A percentile compares a stretch with the other conserved stretches of the same genome.
Evolutionary conservation across 139 green algal genomes (phyloP).

Genomic region (Astrephomene gubernaculifera): DNA sequence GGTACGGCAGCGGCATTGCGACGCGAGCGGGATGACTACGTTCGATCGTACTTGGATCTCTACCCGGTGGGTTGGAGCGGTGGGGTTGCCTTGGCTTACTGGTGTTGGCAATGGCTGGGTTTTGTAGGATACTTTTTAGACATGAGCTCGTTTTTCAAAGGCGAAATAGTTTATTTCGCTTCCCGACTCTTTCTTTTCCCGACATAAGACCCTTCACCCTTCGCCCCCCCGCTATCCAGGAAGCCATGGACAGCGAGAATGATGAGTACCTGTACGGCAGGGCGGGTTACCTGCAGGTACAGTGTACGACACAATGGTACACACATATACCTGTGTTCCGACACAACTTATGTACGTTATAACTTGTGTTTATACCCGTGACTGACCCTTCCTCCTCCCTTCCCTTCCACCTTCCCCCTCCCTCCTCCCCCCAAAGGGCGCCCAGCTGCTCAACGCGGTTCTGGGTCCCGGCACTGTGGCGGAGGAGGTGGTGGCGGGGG

Average conservation of each 20-base stretch:
- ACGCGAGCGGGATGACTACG: slow-evolving; percentile 22
- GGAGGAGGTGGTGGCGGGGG: slow-evolving; percentile 10
- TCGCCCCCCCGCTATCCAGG: background rate
- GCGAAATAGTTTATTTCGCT: too few relatives aligned
- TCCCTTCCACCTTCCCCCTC: background rate
- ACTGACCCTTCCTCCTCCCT: too few relatives aligned
- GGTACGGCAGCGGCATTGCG: background rate
- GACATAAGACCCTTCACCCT: too few relatives aligned
- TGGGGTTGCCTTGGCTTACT: too few relatives aligned
- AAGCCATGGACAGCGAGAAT: slow-evolving; percentile 37
- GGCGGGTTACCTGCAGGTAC: slow-evolving; percentile 41
- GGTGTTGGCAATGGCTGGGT: too few relatives aligned
- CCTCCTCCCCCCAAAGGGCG: slow-evolving; percentile 6
- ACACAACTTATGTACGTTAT: too few relatives aligned
- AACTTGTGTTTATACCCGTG: too few relatives aligned
- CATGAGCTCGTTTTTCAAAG: too few relatives aligned
- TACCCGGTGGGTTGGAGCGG: background rate
- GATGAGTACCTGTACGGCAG: slow-evolving; percentile 41
- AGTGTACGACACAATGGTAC: too few relatives aligned
- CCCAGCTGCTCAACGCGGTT: slow-evolving; percentile 38
- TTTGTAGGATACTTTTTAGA: too few relatives aligned
- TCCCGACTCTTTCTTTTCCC: too few relatives aligned
- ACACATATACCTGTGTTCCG: too few relatives aligned
- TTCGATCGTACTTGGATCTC: slow-evolving; percentile 5
- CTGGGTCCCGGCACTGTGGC: slow-evolving; percentile 37